phyloP scores from a whole-genome alignment of 2,329 filamentous ascomycete genomes.

The Arthroderma sp. region DNA sequence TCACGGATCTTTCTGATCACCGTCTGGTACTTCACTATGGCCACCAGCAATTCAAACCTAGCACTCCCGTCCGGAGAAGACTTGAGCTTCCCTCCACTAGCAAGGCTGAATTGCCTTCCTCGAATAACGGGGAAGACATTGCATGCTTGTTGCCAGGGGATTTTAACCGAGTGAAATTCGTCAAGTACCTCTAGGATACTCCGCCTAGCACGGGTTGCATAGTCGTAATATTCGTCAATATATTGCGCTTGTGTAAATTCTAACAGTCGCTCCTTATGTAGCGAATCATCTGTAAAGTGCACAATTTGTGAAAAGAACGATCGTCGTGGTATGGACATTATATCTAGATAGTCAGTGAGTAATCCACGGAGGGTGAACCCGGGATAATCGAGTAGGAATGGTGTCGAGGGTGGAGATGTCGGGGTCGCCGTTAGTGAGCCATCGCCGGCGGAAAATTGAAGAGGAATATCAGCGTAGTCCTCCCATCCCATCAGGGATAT shows the following conservation, averaged over 20 bases:
- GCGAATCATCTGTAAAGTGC: slow-evolving; percentile 56
- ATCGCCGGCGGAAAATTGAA: slow-evolving; percentile 39
- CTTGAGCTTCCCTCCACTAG: slow-evolving; percentile 51
- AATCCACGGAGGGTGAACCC: slow-evolving; percentile 57
- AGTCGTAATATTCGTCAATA: slow-evolving; percentile 89
- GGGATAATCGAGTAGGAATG: slow-evolving; percentile 23
- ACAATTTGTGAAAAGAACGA: slow-evolving; percentile 71
- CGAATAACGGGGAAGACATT: slow-evolving; percentile 68
- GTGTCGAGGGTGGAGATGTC: slow-evolving; percentile 20
- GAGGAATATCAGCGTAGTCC: slow-evolving; percentile 52
- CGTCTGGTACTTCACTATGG: slow-evolving; percentile 83
- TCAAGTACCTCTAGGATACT: slow-evolving; percentile 86
- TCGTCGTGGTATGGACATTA: slow-evolving; percentile 76
- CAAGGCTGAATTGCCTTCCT: slow-evolving; percentile 89
- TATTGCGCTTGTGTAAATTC: slow-evolving; percentile 72
- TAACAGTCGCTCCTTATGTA: slow-evolving; percentile 66
- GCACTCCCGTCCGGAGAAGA: slow-evolving; percentile 26
- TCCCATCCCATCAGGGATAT: slow-evolving; percentile 70
- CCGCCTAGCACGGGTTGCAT: slow-evolving; percentile 77
- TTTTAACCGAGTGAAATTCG: slow-evolving; percentile 72
- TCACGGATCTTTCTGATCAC: slow-evolving; percentile 71
- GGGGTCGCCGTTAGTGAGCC: slow-evolving; percentile 13
- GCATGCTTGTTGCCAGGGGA: slow-evolving; percentile 61
- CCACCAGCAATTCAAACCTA: slow-evolving; percentile 60
- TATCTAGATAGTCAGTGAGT: slow-evolving; percentile 71